Conservation (phyloP, 208 protist genomes). For the Perkinsela sp. region DNA sequence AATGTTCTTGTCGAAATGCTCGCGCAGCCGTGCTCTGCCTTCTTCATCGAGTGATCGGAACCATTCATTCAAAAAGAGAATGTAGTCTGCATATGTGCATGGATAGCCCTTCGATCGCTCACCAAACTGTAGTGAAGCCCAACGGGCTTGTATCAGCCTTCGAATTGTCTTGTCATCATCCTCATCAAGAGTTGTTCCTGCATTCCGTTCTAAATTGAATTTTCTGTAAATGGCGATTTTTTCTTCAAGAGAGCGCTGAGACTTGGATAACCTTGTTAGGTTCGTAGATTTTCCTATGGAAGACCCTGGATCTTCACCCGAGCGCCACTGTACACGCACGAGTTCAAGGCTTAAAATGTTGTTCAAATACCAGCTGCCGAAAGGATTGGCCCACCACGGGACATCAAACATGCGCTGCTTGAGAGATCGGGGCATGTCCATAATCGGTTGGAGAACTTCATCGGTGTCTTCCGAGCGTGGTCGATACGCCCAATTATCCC, state of each 20-base stretch:
- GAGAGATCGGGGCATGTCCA: slow-evolving; percentile 70
- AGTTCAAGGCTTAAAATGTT: slow-evolving; percentile 63
- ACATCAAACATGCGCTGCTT: slow-evolving; percentile 66
- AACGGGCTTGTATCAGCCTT: slow-evolving; percentile 53
- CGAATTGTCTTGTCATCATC: slow-evolving; percentile 51
- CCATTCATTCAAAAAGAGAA: slow-evolving; percentile 73
- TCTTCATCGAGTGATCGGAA: slow-evolving; percentile 69
- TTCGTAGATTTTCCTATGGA: not conserved
- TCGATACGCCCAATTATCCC: slow-evolving; percentile 60
- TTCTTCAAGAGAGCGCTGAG: slow-evolving; percentile 32
- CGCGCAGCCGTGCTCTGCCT: slow-evolving; percentile 50
- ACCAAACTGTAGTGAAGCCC: slow-evolving; percentile 63
- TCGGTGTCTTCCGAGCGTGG: slow-evolving; percentile 57
- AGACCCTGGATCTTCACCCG: slow-evolving; percentile 21
- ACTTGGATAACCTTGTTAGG: not conserved
- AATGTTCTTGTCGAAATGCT: slow-evolving; percentile 68
- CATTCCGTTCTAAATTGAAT: slow-evolving; percentile 12
- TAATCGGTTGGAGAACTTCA: slow-evolving; percentile 64
- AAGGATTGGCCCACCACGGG: slow-evolving; percentile 71
- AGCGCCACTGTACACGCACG: slow-evolving; percentile 7
- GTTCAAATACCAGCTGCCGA: slow-evolving; percentile 67
- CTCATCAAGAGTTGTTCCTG: not conserved
- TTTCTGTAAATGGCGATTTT: slow-evolving; percentile 60
- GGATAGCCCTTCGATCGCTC: slow-evolving; percentile 48
- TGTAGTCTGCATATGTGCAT: slow-evolving; percentile 67